Evolutionary conservation across 2,329 filamentous ascomycete species (phyloP).

Genomic region (Chrysoporthe puriensis): DNA sequence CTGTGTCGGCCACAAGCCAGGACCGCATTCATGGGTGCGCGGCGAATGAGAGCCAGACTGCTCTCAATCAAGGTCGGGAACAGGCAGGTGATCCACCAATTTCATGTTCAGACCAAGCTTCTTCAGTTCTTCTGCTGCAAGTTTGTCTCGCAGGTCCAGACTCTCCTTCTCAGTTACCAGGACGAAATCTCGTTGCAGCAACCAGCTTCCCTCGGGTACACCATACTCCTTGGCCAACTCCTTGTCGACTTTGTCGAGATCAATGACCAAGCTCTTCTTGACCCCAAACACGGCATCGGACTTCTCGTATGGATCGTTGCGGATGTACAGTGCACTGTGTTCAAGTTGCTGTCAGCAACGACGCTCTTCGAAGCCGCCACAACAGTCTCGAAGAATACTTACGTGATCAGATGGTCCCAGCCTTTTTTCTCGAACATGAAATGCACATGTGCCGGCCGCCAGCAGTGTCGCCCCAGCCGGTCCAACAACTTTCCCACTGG

Average conservation of each 20-base stretch:
- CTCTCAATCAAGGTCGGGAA: constrained; percentile 64
- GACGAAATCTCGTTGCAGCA: constrained; percentile 77
- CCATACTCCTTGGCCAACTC: constrained; percentile 63
- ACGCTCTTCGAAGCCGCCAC: background rate
- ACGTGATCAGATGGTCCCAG: constrained; percentile 84
- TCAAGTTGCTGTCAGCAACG: constrained; percentile 12
- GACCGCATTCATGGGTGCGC: background rate
- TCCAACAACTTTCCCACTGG: constrained; percentile 76
- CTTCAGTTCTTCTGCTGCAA: constrained; percentile 67
- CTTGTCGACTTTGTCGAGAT: constrained; percentile 55
- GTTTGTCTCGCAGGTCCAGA: constrained; percentile 63
- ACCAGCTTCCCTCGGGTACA: constrained; percentile 64
- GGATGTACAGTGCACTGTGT: constrained; percentile 72
- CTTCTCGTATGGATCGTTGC: constrained; percentile 79
- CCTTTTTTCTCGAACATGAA: constrained; percentile 86
- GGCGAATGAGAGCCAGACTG: background rate
- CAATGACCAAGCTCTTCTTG: constrained; percentile 77
- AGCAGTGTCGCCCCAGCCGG: constrained; percentile 72
- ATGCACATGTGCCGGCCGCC: constrained; percentile 78
- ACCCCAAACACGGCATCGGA: constrained; percentile 87
- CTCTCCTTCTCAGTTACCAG: constrained; percentile 74
- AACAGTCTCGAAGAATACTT: constrained; percentile 42
- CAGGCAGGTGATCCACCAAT: constrained; percentile 75
- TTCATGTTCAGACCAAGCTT: constrained; percentile 70
- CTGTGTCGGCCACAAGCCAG: background rate